A percentile compares a stretch with the other conserved stretches of the same genome.
These are phyloP conservation scores for Pilobolus umbonatus DNA, from an alignment of 192 early-diverging fungal species.

Conservation along the genomic window DNA sequence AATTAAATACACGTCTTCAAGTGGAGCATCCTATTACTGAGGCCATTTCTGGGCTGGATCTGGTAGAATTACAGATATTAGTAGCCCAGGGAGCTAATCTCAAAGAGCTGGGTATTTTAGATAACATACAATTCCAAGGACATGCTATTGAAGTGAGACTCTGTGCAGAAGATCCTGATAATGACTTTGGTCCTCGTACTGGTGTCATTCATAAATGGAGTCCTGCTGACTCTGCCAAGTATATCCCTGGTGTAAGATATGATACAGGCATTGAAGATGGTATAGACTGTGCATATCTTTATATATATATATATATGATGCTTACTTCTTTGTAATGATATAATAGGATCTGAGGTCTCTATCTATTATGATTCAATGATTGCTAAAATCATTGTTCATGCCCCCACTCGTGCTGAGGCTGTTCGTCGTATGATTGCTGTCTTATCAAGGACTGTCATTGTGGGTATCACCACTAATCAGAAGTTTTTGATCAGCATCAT, in stretches of 20 bases:
- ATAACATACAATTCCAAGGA: slow-evolving; percentile 51
- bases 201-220: slow-evolving; percentile 48
- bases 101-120: slow-evolving; percentile 49
- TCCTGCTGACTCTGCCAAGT: slow-evolving; percentile 26
- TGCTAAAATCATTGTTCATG: slow-evolving; percentile 55
- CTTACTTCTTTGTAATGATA: slow-evolving; percentile 8
- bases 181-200: slow-evolving; percentile 49
- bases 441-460: slow-evolving; percentile 40
- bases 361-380: slow-evolving; percentile 62
- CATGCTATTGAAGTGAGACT: slow-evolving; percentile 52
- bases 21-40: slow-evolving; percentile 63
- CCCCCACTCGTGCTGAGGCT: slow-evolving; percentile 51
- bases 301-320: not conserved
- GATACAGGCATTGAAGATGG: slow-evolving; percentile 50
- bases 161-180: slow-evolving; percentile 57
- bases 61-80: slow-evolving; percentile 51
- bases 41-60: slow-evolving; percentile 48
- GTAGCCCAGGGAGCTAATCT: slow-evolving; percentile 57
- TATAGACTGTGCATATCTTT: too few species aligned
- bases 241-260: slow-evolving; percentile 36
- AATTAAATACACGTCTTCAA: slow-evolving; percentile 60
- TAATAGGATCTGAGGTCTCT: slow-evolving; percentile 45
- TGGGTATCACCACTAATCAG: slow-evolving; percentile 58
- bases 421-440: slow-evolving; percentile 39
- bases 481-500: slow-evolving; percentile 49